Base-by-base conservation (phyloP, 192 early-diverging fungal genomes). In the Lunasporangiospora selenospora region DNA sequence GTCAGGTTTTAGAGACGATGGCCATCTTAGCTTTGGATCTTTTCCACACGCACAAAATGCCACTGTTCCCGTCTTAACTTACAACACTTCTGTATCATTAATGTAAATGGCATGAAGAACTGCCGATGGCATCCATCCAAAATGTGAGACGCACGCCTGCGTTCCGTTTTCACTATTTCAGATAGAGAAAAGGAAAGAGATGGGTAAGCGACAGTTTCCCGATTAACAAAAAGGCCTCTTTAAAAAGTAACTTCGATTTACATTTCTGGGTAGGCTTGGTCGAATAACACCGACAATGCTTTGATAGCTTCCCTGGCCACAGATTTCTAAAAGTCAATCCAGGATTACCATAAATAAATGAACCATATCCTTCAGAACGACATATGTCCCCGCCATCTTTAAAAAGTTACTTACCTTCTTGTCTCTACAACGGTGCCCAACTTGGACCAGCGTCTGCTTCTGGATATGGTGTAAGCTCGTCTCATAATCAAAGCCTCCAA, bases 361-460 rank as follows among this genome's bases (percentile, higher is more conserved):
- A n/a, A n/a, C n/a, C n/a, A n/a, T n/a, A n/a, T n/a, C n/a, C n/a
- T n/a, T n/a, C n/a, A n/a, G n/a, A n/a, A n/a, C n/a, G n/a, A n/a
- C n/a, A n/a, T n/a, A n/a, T n/a, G n/a, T n/a, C n/a, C n/a, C n/a
- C n/a, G n/a, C n/a, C n/a, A n/a, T n/a, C n/a, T n/a, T n/a, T n/a
- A n/a, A n/a, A n/a, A n/a, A n/a, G n/a, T n/a, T 23, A 6, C 13
- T 23, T 77, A 90, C 79, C 77, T 92, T 93, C 50, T 93, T 93
- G 75, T 99, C 97, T 48, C 87, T 90, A 78, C 95, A 91, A n/a
- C 97, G 85, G 46, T 88, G 81, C 19, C 86, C 90, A 5, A 94
- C 67, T 44, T 81, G 80, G 27, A 81, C 49, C 30, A 92, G 45
- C 4, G 89, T 80, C 15, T 76, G 54, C 40, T 88, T 83, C 24